A percentile compares a stretch with the other conserved stretches of the same genome.
These are phyloP conservation scores for Boletus fagicola DNA, from an alignment of 768 basidiomycete species.

Conservation along the genomic window DNA sequence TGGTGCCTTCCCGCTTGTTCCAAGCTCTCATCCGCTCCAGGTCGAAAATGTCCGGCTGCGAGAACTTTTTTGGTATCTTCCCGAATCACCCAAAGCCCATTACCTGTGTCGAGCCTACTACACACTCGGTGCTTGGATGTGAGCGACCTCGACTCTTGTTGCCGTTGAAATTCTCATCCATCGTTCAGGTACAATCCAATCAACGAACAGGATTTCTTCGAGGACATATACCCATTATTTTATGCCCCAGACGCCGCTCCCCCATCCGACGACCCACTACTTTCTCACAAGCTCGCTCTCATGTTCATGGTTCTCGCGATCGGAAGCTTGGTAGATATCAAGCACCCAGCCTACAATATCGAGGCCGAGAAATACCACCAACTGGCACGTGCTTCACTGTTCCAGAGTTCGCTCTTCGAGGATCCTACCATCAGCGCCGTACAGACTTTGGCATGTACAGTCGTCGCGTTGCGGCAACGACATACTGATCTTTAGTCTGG, in stretches of 20 bases:
- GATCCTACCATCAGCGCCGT: slow-evolving; percentile 67
- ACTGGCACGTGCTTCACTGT: slow-evolving; percentile 61
- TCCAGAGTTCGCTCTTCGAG: slow-evolving; percentile 63
- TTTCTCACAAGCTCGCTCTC: slow-evolving; percentile 61
- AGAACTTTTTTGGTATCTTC: slow-evolving; percentile 68
- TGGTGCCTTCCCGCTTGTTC: slow-evolving; percentile 60
- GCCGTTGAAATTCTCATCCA: slow-evolving; percentile 8
- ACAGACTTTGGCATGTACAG: slow-evolving; percentile 55
- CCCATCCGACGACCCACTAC: slow-evolving; percentile 48
- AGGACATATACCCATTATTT: slow-evolving; percentile 57
- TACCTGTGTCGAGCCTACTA: slow-evolving; percentile 61
- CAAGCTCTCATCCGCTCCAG: slow-evolving; percentile 39
- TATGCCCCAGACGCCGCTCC: slow-evolving; percentile 47
- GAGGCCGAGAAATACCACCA: slow-evolving; percentile 74
- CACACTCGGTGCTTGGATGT: slow-evolving; percentile 72
- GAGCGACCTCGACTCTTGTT: slow-evolving; percentile 26
- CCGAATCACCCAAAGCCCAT: slow-evolving; percentile 56
- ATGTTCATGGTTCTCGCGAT: slow-evolving; percentile 68
- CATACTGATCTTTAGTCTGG: slow-evolving; percentile 20
- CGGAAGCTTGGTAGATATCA: slow-evolving; percentile 59
- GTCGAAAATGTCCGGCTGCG: slow-evolving; percentile 49
- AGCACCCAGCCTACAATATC: slow-evolving; percentile 54
- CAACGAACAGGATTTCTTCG: slow-evolving; percentile 56
- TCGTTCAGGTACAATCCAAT: slow-evolving; percentile 63
- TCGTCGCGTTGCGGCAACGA: slow-evolving; percentile 25